Percentiles rank a stretch among this genome's conserved stretches.
phyloP scores from a whole-genome alignment of 495 filamentous ascomycete species.

The Filosporella fistucella region DNA sequence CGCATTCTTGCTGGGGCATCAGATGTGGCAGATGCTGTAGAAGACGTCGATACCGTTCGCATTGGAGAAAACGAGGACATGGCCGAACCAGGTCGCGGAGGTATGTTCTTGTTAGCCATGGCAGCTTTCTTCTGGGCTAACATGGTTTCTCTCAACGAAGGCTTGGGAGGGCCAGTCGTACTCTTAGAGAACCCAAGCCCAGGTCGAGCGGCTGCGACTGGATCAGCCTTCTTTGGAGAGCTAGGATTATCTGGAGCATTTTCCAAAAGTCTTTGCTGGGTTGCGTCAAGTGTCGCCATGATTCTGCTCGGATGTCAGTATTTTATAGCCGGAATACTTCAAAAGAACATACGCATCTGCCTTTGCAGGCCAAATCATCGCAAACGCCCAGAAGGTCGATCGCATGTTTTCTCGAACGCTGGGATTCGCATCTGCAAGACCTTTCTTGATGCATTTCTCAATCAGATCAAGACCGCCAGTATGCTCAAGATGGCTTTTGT shows the following conservation, averaged over 20 bases:
- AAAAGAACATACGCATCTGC: constrained; percentile 60
- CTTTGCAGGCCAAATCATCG: constrained; percentile 66
- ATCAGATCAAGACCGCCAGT: constrained; percentile 73
- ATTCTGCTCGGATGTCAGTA: constrained; percentile 50
- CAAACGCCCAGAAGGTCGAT: constrained; percentile 79
- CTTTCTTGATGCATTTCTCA: constrained; percentile 83
- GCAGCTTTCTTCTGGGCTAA: constrained; percentile 74
- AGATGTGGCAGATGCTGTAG: constrained; percentile 37
- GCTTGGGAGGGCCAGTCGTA: constrained; percentile 49
- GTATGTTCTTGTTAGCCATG: constrained; percentile 52
- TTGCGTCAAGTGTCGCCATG: constrained; percentile 66
- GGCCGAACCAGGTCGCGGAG: constrained; percentile 69
- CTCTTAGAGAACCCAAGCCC: constrained; percentile 54
- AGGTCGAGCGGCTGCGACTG: constrained; percentile 38
- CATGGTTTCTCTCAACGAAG: constrained; percentile 69
- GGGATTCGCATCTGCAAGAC: constrained; percentile 81
- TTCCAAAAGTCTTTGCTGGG: constrained; percentile 68
- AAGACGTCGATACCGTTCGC: constrained; percentile 40
- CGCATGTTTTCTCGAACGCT: constrained; percentile 81
- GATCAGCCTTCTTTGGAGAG: constrained; percentile 45
- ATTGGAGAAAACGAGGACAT: constrained; percentile 61
- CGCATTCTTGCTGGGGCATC: constrained; percentile 27
- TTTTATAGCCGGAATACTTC: constrained; percentile 10
- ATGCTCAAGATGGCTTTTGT: constrained; percentile 80
- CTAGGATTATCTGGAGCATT: constrained; percentile 80